phyloP scores from a whole-genome alignment of 805 yeast species.

The Zygosaccharomyces pseudorouxii region DNA sequence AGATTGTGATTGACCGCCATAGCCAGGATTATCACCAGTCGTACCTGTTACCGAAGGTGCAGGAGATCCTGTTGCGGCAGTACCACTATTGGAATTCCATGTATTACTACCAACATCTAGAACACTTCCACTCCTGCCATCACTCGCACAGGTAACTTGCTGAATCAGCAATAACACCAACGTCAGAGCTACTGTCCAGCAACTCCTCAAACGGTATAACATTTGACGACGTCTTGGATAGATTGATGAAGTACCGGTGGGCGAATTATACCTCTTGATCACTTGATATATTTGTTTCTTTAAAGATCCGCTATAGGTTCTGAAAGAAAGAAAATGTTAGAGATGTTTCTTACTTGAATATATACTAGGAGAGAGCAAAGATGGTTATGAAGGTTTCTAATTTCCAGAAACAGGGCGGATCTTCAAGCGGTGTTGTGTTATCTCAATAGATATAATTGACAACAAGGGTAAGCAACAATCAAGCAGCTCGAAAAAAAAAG shows the following conservation, averaged over 20 bases:
- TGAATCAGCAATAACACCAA: slow-evolving; percentile 2
- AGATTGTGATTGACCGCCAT: neutral
- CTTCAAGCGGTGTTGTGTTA: neutral
- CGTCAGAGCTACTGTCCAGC: slow-evolving; percentile 1
- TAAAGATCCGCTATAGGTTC: neutral
- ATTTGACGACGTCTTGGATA: neutral
- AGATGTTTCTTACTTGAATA: neutral
- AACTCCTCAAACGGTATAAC: slow-evolving; percentile 2
- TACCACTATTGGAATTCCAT: neutral
- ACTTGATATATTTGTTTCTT: neutral
- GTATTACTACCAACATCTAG: neutral
- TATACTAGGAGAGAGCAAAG: neutral
- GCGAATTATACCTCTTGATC: neutral
- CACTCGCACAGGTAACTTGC: neutral
- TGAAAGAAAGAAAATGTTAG: neutral
- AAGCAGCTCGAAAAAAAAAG: neutral
- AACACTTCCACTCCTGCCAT: neutral
- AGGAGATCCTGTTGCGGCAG: neutral
- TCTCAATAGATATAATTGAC: neutral
- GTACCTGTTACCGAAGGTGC: neutral
- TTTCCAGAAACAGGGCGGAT: neutral
- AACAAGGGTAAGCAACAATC: neutral
- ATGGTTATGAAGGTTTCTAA: neutral
- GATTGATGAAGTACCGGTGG: neutral
- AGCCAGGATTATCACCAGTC: neutral